Conservation (phyloP, 345 rosid genomes). For the Arabidopsis thaliana region DNA sequence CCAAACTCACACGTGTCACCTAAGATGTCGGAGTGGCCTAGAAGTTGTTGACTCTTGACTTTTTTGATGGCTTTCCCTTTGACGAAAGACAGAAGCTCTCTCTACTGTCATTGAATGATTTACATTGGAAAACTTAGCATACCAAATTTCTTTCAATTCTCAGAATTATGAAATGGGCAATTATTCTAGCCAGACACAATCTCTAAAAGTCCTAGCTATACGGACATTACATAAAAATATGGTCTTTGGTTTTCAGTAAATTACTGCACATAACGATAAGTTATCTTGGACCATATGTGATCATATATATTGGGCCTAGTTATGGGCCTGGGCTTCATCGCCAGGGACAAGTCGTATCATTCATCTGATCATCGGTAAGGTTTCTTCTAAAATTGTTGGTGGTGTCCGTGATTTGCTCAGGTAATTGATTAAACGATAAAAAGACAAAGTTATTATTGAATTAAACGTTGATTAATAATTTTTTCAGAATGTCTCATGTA, state of each 20-base stretch:
- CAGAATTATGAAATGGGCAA: not conserved
- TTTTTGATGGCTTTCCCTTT: not conserved
- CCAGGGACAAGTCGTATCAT: not conserved
- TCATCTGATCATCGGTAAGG: not conserved
- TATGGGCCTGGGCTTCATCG: not conserved
- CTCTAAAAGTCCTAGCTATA: not conserved
- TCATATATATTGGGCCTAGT: not conserved
- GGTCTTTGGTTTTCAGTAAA: no score
- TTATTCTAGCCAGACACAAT: not conserved
- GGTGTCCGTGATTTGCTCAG: not conserved
- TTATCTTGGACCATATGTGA: not conserved
- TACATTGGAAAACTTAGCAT: no score
- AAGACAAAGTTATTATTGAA: no score
- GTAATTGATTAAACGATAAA: not conserved
- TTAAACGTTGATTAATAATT: not conserved
- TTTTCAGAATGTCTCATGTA: not conserved
- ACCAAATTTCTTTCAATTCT: not conserved
- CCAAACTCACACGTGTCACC: slow-evolving; percentile 28
- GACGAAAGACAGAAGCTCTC: not conserved
- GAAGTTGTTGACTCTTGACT: slow-evolving; percentile 25
- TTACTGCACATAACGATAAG: not conserved
- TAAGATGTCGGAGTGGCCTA: slow-evolving; percentile 12
- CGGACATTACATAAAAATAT: not conserved
- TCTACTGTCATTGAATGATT: not conserved
- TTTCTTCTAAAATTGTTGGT: not conserved